Evolutionary conservation across 176 grass and related monocot species (phyloP).

Genomic region (Sorghum bicolor): Sorghum_bicolor_NCBIv3 NC_012873.2:5647001-5647500

Average conservation of each 20-base stretch:
- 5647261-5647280: neutral
- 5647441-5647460: constrained; percentile 56
- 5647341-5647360: constrained; percentile 27
- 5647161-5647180: neutral
- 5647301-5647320: neutral
- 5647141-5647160: neutral
- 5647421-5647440: neutral
- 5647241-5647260: neutral
- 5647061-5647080: neutral
- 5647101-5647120: neutral
- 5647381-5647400: neutral
- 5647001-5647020: neutral
- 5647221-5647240: neutral
- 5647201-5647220: neutral
- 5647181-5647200: neutral
- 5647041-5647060: neutral
- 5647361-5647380: neutral
- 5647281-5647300: neutral
- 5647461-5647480: constrained; percentile 47
- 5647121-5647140: too few relatives aligned
- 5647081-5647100: neutral
- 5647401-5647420: neutral
- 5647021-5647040: neutral
- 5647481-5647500: constrained; percentile 54
- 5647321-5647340: neutral